phyloP scores from a whole-genome alignment of 345 rosid genomes.

The Physaria fendleri region DNA sequence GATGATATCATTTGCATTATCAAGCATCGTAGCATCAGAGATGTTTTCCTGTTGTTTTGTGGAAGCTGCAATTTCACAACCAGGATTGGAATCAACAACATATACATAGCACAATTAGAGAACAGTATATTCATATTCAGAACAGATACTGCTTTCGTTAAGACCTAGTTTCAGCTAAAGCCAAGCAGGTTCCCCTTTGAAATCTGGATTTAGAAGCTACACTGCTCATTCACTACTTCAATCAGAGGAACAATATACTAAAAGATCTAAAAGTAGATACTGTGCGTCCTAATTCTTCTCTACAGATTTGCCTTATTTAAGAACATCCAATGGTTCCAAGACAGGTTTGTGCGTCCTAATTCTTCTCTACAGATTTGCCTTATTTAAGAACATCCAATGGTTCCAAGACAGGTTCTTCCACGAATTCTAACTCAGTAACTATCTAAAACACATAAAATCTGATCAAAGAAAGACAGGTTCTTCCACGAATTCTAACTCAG shows the following conservation, averaged over 20 bases:
- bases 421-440: neutral
- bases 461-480: neutral
- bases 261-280: neutral
- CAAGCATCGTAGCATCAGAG: slow-evolving; percentile 17
- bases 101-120: neutral
- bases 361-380: neutral
- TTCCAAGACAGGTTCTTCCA: too few species aligned
- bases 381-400: neutral
- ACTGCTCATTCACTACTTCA: neutral
- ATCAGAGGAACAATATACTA: neutral
- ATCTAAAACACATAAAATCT: neutral
- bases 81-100: neutral
- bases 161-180: neutral
- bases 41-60: slow-evolving; percentile 19
- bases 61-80: slow-evolving; percentile 36
- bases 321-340: neutral
- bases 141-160: neutral
- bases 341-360: neutral
- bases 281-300: neutral
- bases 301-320: neutral
- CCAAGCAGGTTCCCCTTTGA: neutral
- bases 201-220: neutral
- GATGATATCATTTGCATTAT: slow-evolving; percentile 6
- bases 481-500: neutral
- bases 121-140: neutral